These are phyloP conservation scores for Solanum hybrid DNA, from an alignment of 305 asterid genomes.

Conservation along the genomic window DNA sequence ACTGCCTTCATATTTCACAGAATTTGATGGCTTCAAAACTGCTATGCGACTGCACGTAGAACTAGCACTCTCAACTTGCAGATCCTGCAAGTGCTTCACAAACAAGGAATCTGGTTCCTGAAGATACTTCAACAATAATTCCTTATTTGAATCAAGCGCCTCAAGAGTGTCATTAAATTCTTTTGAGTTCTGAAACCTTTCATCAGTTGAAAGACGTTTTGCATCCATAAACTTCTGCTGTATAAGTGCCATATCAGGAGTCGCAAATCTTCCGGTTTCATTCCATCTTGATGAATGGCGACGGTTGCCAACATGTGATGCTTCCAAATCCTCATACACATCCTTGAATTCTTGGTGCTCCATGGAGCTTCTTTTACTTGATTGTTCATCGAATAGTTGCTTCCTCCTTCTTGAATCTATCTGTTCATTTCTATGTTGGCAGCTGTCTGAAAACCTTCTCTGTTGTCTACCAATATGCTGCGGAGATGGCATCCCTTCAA, in stretches of 20 bases:
- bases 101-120: constrained; percentile 42
- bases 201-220: constrained; percentile 37
- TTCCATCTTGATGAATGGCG: constrained; percentile 61
- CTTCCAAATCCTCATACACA: constrained; percentile 84
- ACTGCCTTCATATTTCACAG: constrained; percentile 38
- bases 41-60: constrained; percentile 39
- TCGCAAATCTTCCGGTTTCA: constrained; percentile 38
- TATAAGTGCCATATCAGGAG: constrained; percentile 45
- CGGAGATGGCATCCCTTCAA: constrained; percentile 71
- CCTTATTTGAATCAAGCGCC: constrained; percentile 45
- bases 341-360: constrained; percentile 66
- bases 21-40: constrained; percentile 42
- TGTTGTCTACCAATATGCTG: constrained; percentile 49
- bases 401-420: constrained; percentile 15
- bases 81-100: constrained; percentile 41
- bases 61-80: constrained; percentile 34
- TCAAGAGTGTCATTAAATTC: constrained; percentile 45
- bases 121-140: constrained; percentile 41
- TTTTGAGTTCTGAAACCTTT: constrained; percentile 39
- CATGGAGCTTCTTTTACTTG: constrained; percentile 30
- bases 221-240: constrained; percentile 50
- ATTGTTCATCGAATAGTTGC: constrained; percentile 22
- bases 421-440: constrained; percentile 26
- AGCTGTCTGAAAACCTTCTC: constrained; percentile 31
- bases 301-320: constrained; percentile 53